Evolutionary conservation across 1,139 yeast species (phyloP).

Genomic region (Zhuliangozyma blackwelliae): DNA sequence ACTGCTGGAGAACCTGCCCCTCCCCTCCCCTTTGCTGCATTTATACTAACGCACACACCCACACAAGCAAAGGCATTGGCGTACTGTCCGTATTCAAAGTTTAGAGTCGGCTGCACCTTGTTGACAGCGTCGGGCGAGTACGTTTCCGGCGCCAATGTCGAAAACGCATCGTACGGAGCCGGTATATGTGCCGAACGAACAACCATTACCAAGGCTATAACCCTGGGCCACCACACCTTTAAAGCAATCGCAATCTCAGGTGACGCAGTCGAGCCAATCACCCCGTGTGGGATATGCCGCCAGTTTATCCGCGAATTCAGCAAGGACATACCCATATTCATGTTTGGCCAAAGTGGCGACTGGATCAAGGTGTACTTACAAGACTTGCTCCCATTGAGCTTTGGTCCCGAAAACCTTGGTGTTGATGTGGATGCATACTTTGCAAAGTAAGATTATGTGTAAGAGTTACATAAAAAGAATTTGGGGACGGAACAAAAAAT

Average conservation of each 20-base stretch:
- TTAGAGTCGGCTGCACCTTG: constrained; percentile 80
- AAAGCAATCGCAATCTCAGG: constrained; percentile 70
- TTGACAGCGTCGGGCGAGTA: constrained; percentile 47
- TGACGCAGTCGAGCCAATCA: constrained; percentile 54
- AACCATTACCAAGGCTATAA: constrained; percentile 65
- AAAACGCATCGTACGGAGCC: constrained; percentile 89
- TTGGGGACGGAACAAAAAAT: too few relatives aligned
- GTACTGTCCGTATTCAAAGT: constrained; percentile 81
- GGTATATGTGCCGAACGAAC: constrained; percentile 89
- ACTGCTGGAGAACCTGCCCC: too few relatives aligned
- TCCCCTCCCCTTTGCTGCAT: background rate
- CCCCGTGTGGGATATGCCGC: constrained; percentile 95
- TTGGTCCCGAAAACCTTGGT: constrained; percentile 73
- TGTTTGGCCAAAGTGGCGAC: constrained; percentile 55
- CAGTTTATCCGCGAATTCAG: constrained; percentile 82
- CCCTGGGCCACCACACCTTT: constrained; percentile 43
- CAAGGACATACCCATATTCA: constrained; percentile 47
- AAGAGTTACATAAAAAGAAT: too few relatives aligned
- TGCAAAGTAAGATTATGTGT: background rate
- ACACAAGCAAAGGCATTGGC: constrained; percentile 47
- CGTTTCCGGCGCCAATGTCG: constrained; percentile 80
- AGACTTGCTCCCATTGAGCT: constrained; percentile 76
- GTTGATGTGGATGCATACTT: background rate
- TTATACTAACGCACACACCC: constrained; percentile 5
- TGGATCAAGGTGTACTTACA: constrained; percentile 40